Conservation (phyloP, 148 eudicot species). For the Silene conica region DNA sequence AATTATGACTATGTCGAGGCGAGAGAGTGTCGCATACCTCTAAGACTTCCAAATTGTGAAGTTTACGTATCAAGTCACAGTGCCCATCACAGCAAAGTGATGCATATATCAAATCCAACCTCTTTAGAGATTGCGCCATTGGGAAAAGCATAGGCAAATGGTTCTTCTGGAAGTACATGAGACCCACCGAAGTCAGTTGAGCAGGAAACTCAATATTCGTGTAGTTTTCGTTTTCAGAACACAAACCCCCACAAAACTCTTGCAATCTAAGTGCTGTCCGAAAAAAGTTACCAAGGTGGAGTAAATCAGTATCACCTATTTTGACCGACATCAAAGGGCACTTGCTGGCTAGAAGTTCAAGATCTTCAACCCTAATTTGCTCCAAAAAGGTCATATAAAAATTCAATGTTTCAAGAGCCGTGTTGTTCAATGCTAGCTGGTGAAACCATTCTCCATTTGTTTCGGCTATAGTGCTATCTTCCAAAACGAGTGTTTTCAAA, state of each 20-base stretch:
- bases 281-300: conserved; percentile 55
- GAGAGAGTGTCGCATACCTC: conserved; percentile 52
- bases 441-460: conserved; percentile 74
- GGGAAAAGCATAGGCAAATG: conserved; percentile 73
- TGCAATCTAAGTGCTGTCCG: conserved; percentile 51
- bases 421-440: conserved; percentile 69
- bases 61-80: conserved; percentile 54
- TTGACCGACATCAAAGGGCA: conserved; percentile 77
- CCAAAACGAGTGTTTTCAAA: conserved; percentile 57
- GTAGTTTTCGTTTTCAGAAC: conserved; percentile 40
- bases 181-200: conserved; percentile 52
- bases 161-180: conserved; percentile 50
- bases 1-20: not conserved
- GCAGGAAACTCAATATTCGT: conserved; percentile 49
- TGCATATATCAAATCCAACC: conserved; percentile 78
- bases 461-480: conserved; percentile 68
- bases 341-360: conserved; percentile 62
- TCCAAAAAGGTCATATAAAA: conserved; percentile 75
- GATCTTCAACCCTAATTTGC: conserved; percentile 50
- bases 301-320: conserved; percentile 62
- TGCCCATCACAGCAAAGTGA: conserved; percentile 68
- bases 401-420: conserved; percentile 66
- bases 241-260: conserved; percentile 87
- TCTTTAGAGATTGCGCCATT: conserved; percentile 49
- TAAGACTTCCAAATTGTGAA: conserved; percentile 86